Evolutionary conservation across 2,329 filamentous ascomycete species (phyloP), one percentile per base, ranked within the genome.

Genomic region (Cadophora sp.): DNA sequence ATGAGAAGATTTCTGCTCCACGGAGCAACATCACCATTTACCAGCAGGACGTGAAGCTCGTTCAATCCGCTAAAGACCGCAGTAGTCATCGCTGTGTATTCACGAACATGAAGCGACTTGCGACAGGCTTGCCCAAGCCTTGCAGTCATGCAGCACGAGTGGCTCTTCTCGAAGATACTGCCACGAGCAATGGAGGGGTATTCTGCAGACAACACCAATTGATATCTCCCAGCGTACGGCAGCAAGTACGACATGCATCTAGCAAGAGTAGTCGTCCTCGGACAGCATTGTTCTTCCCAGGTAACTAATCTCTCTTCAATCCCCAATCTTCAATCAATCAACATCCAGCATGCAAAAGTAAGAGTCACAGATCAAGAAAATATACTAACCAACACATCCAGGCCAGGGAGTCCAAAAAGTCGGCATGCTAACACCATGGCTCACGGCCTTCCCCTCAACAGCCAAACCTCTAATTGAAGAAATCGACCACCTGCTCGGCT

Each of bases 371-470:
- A 58, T 47, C 36, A 66, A 24, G 55, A 18, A 13, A 24, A 61
- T 27, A 36, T 65, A 39, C 71, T 72, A 36, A 63, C 16, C 22
- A 66, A 47, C 24, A 64, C 41, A 20, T 8, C 39, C 63, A 94
- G 93, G 93, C 74, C 93, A 97, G 81, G 93, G 93, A 73, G 93
- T 96, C 20, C 93, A 97, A 78, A 90, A 92, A 76, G 91, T 96
- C 61, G 93, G 92, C 79, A 97, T 97, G 93, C 84, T 92, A 66
- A 87, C 85, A 41, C 90, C 93, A 53, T 97, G 95, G 94, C 84
- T 96, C 72, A 88, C 94, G 75, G 89, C 91, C 66, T 98, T 97
- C 78, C 95, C 95, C 14, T 79, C 81, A 63, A 96, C 92, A 33
- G 90, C 91, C 30, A 85, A 85, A 51, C 87, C 88, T n/a, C 86